These are phyloP conservation scores for Antarctomyces pellizariae DNA, from an alignment of 495 filamentous ascomycete species.

Conservation along the genomic window DNA sequence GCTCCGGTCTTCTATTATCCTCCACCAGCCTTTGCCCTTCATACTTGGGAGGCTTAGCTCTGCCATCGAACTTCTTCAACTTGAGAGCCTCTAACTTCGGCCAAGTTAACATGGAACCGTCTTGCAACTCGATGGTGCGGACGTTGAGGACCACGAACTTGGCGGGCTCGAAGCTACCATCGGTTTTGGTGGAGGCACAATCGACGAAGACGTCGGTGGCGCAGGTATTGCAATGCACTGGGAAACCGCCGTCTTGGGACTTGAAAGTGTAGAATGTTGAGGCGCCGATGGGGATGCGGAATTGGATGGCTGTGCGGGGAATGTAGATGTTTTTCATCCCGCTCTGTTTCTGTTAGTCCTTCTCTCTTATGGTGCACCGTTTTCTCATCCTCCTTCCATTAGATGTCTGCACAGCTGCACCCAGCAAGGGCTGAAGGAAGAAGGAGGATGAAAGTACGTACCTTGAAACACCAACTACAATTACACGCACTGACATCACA, in stretches of 20 bases:
- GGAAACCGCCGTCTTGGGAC: conserved; percentile 7
- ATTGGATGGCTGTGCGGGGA: not conserved
- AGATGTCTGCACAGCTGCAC: no score
- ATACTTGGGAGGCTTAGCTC: no score
- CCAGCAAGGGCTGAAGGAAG: not conserved
- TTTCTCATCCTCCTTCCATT: no score
- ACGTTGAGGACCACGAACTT: conserved; percentile 7
- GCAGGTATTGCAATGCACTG: conserved; percentile 1
- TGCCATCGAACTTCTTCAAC: conserved; percentile 5
- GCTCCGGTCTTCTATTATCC: no score
- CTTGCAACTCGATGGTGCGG: conserved; percentile 6
- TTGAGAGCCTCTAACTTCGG: conserved; percentile 2
- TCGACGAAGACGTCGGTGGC: conserved; percentile 2
- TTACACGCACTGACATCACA: conserved; percentile 6
- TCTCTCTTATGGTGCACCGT: no score
- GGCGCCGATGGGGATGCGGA: not conserved
- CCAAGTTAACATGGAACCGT: no score
- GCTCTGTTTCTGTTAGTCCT: no score
- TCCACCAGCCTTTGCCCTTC: no score
- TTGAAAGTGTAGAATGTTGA: not conserved
- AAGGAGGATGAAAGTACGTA: conserved; percentile 2
- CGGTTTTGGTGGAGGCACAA: conserved; percentile 4
- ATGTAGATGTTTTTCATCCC: no score
- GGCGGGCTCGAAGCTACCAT: conserved; percentile 8
- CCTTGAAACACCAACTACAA: conserved; percentile 8